Base-by-base conservation (phyloP, 148 eudicot species). In the Oxyria digyna region DNA sequence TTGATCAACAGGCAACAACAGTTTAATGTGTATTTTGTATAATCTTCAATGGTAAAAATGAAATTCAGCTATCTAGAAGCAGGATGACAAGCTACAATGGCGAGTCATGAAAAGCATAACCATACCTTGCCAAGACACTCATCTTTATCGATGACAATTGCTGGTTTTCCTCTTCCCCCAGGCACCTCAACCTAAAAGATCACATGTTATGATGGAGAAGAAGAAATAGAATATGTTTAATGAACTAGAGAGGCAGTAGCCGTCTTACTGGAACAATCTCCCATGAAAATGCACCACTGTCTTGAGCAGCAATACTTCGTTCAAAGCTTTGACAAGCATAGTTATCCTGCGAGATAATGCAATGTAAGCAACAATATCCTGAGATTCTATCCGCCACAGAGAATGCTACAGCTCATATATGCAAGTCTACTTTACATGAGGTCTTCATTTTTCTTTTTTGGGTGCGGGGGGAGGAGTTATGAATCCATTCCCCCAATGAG, bases 271-370 rank as follows among this genome's bases (percentile, higher is more conserved):
- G 98, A 46, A 70, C 85, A 73, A 94, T 88, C 80, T 94, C 97
- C 98, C 98, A 94, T 63, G 86, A 72, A 87, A 94, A 94, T 33
- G 91, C 91, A 83, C 89, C 89, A 62, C 73, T 73, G 70, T 81
- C 81, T 75, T 88, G 96, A 72, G 98, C 97, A 71, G 96, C 92
- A 81, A 90, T 84, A 52, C 87, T 96, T 67, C 97, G 92, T 75
- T 94, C 97, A 80, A 94, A 94, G 85, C 98, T 94, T 69, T 88
- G 96, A 69, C 91, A 76, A 70, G 98, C 92, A 85, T 78, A 94
- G 73, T 90, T 76, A 79, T 94, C 98, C 98, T 94, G 85, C 67
- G 77, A 46, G 33, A 62, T 72, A 29, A 78, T 1, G 33, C 26
- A 72, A 49, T n/a, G 7, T 59, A 27, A 6, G 17, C 37, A 59